Percentiles rank a stretch among this genome's conserved stretches.
These are phyloP conservation scores for Achaetomiella virescens DNA, from an alignment of 495 filamentous ascomycete genomes.

Conservation along the genomic window DNA sequence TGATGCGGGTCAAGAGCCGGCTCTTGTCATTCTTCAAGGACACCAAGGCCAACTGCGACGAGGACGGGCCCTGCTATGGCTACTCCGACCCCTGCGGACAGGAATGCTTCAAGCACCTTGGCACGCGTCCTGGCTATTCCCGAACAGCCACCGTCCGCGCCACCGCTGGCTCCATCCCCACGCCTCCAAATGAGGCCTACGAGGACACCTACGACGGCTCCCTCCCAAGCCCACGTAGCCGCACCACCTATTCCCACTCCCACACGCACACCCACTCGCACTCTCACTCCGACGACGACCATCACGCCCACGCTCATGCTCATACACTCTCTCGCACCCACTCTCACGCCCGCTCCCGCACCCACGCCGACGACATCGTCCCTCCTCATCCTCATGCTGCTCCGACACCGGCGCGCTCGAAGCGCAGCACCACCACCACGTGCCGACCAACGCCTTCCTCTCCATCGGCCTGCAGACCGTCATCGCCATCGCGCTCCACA, in stretches of 20 bases:
- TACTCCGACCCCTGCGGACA: conserved; percentile 79
- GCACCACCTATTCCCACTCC: conserved; percentile 26
- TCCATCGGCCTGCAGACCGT: conserved; percentile 89
- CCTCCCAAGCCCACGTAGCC: conserved; percentile 21
- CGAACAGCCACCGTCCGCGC: conserved; percentile 25
- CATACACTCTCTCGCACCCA: conserved; percentile 25
- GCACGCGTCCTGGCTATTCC: conserved; percentile 21
- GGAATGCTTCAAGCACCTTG: conserved; percentile 63
- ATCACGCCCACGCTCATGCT: conserved; percentile 4
- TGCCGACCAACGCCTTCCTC: conserved; percentile 90
- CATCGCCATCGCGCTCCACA: conserved; percentile 91
- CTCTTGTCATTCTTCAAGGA: conserved; percentile 62
- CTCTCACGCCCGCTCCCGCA: conserved; percentile 5
- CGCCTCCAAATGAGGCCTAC: conserved; percentile 18
- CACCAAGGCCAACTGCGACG: conserved; percentile 63
- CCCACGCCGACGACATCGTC: conserved; percentile 20
- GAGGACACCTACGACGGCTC: conserved; percentile 23
- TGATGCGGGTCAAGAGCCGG: conserved; percentile 41
- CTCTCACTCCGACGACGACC: conserved; percentile 13
- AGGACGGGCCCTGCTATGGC: conserved; percentile 71
- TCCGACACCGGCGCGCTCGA: conserved; percentile 15
- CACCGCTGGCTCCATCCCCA: conserved; percentile 10
- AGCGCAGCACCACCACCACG: conserved; percentile 78
- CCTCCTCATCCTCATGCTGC: too few relatives aligned
- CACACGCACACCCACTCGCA: conserved; percentile 29